Evolutionary conservation across 129 eudicot species (phyloP).

Genomic region (Flaveria ramosissima): DNA sequence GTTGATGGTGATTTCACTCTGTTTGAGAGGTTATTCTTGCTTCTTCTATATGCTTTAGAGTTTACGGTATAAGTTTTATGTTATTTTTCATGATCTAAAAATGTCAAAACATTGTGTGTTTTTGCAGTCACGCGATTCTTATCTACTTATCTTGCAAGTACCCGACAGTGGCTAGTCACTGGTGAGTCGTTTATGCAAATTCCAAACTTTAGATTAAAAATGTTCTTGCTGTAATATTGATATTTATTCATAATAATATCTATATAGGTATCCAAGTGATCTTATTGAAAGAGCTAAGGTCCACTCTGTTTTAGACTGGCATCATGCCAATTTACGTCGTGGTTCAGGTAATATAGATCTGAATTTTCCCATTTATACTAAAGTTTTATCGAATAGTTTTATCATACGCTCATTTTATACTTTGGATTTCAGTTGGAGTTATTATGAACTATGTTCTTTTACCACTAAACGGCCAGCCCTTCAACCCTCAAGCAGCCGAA

Average conservation of each 20-base stretch:
- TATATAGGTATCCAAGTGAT: slow-evolving; percentile 83
- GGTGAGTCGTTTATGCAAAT: slow-evolving; percentile 47
- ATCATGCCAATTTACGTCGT: slow-evolving; percentile 77
- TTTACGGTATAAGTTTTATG: neutral
- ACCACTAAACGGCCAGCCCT: slow-evolving; percentile 46
- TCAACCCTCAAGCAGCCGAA: slow-evolving; percentile 45
- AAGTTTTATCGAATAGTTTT: neutral
- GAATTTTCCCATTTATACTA: neutral
- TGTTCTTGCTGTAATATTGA: neutral
- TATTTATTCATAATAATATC: neutral
- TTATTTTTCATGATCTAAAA: neutral
- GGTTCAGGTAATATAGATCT: slow-evolving; percentile 62
- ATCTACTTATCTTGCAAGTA: slow-evolving; percentile 65
- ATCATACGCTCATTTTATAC: neutral
- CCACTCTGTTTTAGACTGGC: slow-evolving; percentile 91
- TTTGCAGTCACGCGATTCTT: slow-evolving; percentile 81
- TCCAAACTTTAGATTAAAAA: neutral
- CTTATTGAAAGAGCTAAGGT: slow-evolving; percentile 68
- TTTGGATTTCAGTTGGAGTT: slow-evolving; percentile 27
- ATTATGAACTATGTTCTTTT: slow-evolving; percentile 39
- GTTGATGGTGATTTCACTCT: slow-evolving; percentile 74
- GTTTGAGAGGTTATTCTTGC: slow-evolving; percentile 70
- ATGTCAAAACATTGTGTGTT: neutral
- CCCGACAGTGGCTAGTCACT: slow-evolving; percentile 73
- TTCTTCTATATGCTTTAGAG: neutral